phyloP scores from a whole-genome alignment of 345 rosid genomes.

The Raphanus raphanistrum region DNA sequence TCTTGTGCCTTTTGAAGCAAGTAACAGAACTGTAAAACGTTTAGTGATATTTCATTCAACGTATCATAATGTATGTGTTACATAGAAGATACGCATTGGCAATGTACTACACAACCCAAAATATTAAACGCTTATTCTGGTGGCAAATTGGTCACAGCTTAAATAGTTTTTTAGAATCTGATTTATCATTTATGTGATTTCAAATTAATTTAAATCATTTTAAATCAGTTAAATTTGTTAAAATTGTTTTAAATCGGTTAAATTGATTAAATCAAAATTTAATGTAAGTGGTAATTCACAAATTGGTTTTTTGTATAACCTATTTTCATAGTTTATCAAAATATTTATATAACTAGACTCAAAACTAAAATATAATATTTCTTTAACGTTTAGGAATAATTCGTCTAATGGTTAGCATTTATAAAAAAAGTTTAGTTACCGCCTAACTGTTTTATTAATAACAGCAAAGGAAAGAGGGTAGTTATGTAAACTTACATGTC shows the following conservation, averaged over 20 bases:
- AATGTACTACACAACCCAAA: conserved; percentile 15
- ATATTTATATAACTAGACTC: too few relatives aligned
- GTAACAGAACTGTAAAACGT: conserved; percentile 12
- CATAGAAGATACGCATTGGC: conserved; percentile 11
- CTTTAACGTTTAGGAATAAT: too few relatives aligned
- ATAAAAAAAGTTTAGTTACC: too few relatives aligned
- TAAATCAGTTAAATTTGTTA: too few relatives aligned
- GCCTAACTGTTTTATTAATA: neutral
- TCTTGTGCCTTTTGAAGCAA: conserved; percentile 41
- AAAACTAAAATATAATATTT: too few relatives aligned
- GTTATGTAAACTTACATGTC: conserved; percentile 4
- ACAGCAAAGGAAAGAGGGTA: neutral
- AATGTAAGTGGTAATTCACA: too few relatives aligned
- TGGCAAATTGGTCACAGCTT: neutral
- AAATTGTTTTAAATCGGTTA: too few relatives aligned
- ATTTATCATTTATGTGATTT: neutral
- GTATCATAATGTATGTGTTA: conserved; percentile 11
- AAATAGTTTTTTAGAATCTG: too few relatives aligned
- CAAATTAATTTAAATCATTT: neutral
- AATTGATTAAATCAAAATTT: too few relatives aligned
- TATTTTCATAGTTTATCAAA: too few relatives aligned
- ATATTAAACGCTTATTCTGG: neutral
- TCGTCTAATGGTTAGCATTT: too few relatives aligned
- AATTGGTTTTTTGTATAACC: neutral
- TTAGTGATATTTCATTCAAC: conserved; percentile 16